Conservation (phyloP, 805 yeast species). For the Metschnikowia matae region DNA sequence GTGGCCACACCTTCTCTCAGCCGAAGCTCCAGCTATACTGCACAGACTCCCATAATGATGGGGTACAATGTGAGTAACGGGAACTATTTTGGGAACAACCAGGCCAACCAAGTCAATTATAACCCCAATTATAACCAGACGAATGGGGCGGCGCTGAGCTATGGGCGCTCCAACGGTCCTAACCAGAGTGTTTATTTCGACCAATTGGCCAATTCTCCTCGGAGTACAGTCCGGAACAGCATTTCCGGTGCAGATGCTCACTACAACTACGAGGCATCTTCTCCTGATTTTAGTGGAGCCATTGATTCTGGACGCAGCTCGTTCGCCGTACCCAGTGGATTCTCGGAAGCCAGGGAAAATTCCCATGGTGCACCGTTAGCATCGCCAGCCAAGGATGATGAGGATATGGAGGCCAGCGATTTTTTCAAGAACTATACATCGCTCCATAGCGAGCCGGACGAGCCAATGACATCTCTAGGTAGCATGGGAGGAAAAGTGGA, state of each 20-base stretch:
- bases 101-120: neutral
- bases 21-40: conserved; percentile 5
- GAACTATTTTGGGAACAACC: neutral
- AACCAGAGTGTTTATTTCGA: conserved; percentile 7
- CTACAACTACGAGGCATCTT: conserved; percentile 9
- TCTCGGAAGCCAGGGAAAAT: conserved; percentile 2
- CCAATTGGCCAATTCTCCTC: conserved; percentile 7
- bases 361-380: conserved; percentile 5
- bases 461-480: conserved; percentile 11
- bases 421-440: conserved; percentile 23
- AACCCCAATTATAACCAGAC: neutral
- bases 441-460: conserved; percentile 19
- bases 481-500: conserved; percentile 13
- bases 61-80: neutral
- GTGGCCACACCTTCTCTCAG: neutral
- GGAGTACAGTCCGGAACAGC: conserved; percentile 4
- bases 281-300: conserved; percentile 12
- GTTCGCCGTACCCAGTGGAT: conserved; percentile 13
- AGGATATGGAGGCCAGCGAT: conserved; percentile 19
- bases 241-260: conserved; percentile 9
- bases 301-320: conserved; percentile 6
- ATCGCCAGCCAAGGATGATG: conserved; percentile 13
- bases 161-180: neutral
- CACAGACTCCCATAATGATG: conserved; percentile 1
- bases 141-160: neutral